These are phyloP conservation scores for Mycena haematopus DNA, from an alignment of 768 basidiomycete genomes.

Conservation along the genomic window DNA sequence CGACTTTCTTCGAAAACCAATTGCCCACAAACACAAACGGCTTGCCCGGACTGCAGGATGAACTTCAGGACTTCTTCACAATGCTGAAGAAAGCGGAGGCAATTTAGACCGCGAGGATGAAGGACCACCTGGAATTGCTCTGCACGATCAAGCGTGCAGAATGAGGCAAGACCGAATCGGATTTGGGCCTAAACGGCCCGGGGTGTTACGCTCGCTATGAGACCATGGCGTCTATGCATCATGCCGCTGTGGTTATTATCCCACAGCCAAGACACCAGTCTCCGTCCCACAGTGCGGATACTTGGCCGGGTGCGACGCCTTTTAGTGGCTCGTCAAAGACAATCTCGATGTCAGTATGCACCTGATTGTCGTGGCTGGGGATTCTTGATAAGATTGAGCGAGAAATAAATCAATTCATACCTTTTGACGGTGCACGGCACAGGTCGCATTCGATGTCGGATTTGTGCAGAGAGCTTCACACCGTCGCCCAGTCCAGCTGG, in stretches of 20 bases:
- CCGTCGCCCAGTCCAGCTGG: conserved; percentile 58
- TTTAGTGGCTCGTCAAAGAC: conserved; percentile 64
- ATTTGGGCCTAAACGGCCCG: no score
- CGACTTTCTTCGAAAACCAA: no score
- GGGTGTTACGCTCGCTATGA: no score
- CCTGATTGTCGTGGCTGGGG: neutral
- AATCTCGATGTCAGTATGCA: conserved; percentile 39
- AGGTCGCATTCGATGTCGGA: conserved; percentile 72
- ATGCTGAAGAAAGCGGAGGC: no score
- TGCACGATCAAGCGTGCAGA: no score
- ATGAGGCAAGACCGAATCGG: no score
- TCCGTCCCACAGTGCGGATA: conserved; percentile 73
- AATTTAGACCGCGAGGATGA: no score
- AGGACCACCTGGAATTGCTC: no score
- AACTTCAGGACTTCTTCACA: no score
- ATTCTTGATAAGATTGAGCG: neutral
- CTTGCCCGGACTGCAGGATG: no score
- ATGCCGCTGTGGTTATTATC: conserved; percentile 47
- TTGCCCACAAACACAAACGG: no score
- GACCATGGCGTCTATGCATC: neutral
- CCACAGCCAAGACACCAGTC: conserved; percentile 89
- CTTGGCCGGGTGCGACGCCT: conserved; percentile 82
- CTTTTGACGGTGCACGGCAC: conserved; percentile 58
- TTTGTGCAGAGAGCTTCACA: conserved; percentile 58
- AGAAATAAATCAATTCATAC: conserved; percentile 40